phyloP scores from a whole-genome alignment of 2,329 filamentous ascomycete species.

The Nectriaceae sp. region DNA sequence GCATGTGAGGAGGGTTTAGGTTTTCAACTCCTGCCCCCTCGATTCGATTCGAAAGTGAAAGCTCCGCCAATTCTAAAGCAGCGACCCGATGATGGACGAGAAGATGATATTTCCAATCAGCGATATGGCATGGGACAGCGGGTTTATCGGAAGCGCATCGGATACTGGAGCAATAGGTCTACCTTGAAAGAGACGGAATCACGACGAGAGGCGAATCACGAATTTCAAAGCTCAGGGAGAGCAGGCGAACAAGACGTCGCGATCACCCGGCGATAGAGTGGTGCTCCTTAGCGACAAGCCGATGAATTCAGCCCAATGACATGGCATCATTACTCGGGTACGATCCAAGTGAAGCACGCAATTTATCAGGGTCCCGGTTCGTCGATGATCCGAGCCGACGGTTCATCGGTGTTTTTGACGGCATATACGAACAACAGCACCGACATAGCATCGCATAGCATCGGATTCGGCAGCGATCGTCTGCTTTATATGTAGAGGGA shows the following conservation, averaged over 20 bases:
- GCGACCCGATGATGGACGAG: too few relatives aligned
- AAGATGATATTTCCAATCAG: neutral
- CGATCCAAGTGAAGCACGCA: neutral
- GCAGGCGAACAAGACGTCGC: neutral
- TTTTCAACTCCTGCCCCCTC: neutral
- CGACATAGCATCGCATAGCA: too few relatives aligned
- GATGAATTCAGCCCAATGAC: neutral
- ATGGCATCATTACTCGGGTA: neutral
- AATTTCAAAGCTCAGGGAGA: neutral
- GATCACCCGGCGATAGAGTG: neutral
- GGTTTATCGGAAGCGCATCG: neutral
- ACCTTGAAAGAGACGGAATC: neutral
- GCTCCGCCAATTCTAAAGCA: too few relatives aligned
- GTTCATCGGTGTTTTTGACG: too few relatives aligned
- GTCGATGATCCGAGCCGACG: too few relatives aligned
- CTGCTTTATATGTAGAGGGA: too few relatives aligned
- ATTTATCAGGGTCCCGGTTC: neutral
- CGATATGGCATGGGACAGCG: neutral
- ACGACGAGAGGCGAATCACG: neutral
- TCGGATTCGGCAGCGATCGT: too few relatives aligned
- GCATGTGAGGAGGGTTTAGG: neutral
- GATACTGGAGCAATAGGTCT: neutral
- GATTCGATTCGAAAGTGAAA: neutral
- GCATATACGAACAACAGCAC: too few relatives aligned
- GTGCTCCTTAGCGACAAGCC: neutral